These are phyloP conservation scores for Zygosaccharomyces rouxii DNA, from an alignment of 805 yeast genomes.

Conservation along the genomic window DNA sequence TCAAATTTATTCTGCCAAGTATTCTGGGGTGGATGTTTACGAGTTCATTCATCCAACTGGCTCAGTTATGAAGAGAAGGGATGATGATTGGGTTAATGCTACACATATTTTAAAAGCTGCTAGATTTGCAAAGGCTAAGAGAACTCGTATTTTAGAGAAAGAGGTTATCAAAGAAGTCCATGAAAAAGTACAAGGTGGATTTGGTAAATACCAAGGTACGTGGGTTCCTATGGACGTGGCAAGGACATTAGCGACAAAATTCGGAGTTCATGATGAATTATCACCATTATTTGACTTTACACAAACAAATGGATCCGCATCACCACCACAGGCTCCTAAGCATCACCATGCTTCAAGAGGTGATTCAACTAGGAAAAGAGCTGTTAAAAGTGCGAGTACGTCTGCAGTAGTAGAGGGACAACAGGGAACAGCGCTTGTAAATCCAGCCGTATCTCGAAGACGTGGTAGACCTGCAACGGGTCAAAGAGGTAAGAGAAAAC, in stretches of 20 bases:
- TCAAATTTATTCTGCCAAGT: conserved; percentile 67
- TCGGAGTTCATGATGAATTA: conserved; percentile 58
- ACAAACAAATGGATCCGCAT: conserved; percentile 44
- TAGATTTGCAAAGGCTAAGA: conserved; percentile 86
- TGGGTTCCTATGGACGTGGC: conserved; percentile 90
- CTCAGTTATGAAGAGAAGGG: conserved; percentile 72
- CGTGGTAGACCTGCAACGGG: conserved; percentile 33
- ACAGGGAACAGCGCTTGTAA: conserved; percentile 15
- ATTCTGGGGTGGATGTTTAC: conserved; percentile 80
- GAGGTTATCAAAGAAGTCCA: conserved; percentile 89
- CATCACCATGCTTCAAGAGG: conserved; percentile 60
- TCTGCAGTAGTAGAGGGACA: conserved; percentile 13
- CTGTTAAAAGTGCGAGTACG: conserved; percentile 26
- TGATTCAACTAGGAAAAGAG: conserved; percentile 32
- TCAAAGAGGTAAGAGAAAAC: conserved; percentile 20
- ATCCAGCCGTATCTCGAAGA: conserved; percentile 24
- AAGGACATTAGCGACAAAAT: conserved; percentile 56
- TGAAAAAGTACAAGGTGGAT: conserved; percentile 95
- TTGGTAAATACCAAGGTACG: conserved; percentile 94
- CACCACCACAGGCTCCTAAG: conserved; percentile 60
- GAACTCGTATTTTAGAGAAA: conserved; percentile 86
- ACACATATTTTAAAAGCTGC: conserved; percentile 93
- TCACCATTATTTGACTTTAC: conserved; percentile 62
- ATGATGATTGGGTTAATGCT: conserved; percentile 86
- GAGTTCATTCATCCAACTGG: conserved; percentile 63